Evolutionary conservation across 768 basidiomycete genomes (phyloP), one percentile per base, ranked within the genome.

Genomic region (Mycena chlorophos): DNA sequence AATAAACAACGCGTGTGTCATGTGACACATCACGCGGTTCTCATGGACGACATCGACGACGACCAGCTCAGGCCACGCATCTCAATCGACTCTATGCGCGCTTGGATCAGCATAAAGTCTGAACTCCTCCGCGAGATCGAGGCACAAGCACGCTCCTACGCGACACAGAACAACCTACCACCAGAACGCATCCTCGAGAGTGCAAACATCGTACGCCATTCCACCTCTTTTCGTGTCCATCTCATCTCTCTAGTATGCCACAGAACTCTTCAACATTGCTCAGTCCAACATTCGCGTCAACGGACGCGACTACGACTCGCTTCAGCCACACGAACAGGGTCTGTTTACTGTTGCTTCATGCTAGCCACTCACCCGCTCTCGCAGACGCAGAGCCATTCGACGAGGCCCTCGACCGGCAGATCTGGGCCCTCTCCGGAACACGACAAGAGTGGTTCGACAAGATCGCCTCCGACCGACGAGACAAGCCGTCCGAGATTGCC

Each of bases 371-470:
- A 49, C 49, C 22, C 57, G 52, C 46, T 38, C 43, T 46, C 12
- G 48, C n/a, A 87, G 85, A 85, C 40, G 82, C 84, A 61, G 90
- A 94, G 64, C 79, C 84, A 2, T 96, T 94, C 68, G 91, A 96
- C 64, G 92, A 96, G 69, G 84, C 83, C 2, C 80, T 96, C 28
- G 93, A 95, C 67, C 75, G 89, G 48, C 82, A 82, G 42, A 87
- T 94, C 42, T 92, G 88, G 87, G 86, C 87, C 1, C 69, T 94
- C 19, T 85, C 88, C 38, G 83, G 87, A 60, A 88, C 88, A 47
- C 76, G 86, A 27, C 71, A 92, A 49, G 80, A 86, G 60, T 91
- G 84, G 84, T 85, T 92, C 65, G 84, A 82, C 57, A 79, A 86
- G 53, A 79, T 90, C 34, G 86, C 87, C 22, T 80, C 81, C 47